phyloP scores from a whole-genome alignment of 1,284 basidiomycete genomes.

The Ustilago sp. region DNA sequence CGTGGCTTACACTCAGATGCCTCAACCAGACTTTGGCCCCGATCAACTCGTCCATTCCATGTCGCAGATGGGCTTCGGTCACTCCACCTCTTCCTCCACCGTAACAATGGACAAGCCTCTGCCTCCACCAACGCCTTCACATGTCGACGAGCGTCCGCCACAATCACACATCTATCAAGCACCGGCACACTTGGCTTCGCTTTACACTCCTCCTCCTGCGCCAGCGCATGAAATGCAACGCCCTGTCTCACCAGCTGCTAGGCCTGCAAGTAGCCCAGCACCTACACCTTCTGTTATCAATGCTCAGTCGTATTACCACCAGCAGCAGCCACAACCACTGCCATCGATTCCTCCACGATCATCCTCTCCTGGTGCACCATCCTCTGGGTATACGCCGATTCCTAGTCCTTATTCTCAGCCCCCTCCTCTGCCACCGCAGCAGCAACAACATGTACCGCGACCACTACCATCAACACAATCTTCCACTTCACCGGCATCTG shows the following conservation, averaged over 20 bases:
- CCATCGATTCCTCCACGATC: conserved; percentile 28
- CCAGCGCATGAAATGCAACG: conserved; percentile 25
- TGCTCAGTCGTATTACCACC: conserved; percentile 49
- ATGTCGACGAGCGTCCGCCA: conserved; percentile 29
- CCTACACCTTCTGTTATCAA: conserved; percentile 46
- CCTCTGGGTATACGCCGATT: conserved; percentile 29
- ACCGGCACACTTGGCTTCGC: conserved; percentile 43
- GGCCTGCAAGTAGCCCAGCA: conserved; percentile 33
- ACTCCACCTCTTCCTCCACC: conserved; percentile 13
- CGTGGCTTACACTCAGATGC: conserved; percentile 28
- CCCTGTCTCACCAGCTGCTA: conserved; percentile 39
- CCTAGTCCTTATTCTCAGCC: conserved; percentile 38
- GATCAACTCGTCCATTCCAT: conserved; percentile 45
- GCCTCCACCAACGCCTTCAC: conserved; percentile 25
- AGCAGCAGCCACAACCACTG: conserved; percentile 15
- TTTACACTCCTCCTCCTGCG: conserved; percentile 44
- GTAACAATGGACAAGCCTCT: conserved; percentile 24
- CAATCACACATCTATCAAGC: conserved; percentile 52
- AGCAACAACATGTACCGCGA: conserved; percentile 22
- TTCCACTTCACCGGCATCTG: conserved; percentile 16
- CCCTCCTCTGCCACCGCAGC: conserved; percentile 11
- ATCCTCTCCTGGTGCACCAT: conserved; percentile 29
- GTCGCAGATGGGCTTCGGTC: conserved; percentile 43
- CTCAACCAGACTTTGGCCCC: conserved; percentile 36
- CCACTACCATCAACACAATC: conserved; percentile 46